Conservation (phyloP, 2,329 filamentous ascomycete genomes). For the Chrysosporium keratinophilum region DNA sequence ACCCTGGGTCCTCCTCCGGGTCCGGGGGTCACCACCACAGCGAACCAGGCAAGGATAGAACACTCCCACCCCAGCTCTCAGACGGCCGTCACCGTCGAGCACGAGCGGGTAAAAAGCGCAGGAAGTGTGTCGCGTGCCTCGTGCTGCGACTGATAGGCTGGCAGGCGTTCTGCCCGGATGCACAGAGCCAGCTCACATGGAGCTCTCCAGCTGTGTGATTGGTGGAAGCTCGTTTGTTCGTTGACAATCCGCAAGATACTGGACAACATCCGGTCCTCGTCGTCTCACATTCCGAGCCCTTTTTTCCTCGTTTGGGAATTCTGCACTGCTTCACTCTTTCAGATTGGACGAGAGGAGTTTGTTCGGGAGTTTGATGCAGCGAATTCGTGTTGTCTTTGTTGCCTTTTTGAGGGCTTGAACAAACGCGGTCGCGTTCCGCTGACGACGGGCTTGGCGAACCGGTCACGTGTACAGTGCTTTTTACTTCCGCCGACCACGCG, state of each 20-base stretch:
- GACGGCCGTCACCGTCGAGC: not conserved
- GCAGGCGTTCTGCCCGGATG: not conserved
- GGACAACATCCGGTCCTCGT: too few relatives aligned
- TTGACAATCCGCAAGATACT: not conserved
- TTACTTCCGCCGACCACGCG: too few relatives aligned
- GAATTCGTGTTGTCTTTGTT: not conserved
- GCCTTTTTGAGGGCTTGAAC: not conserved
- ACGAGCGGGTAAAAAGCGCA: not conserved
- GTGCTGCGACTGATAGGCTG: conserved; percentile 20
- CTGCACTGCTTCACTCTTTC: not conserved
- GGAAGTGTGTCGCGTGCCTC: conserved; percentile 17
- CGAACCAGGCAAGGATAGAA: not conserved
- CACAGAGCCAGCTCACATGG: conserved; percentile 11
- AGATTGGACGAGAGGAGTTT: not conserved
- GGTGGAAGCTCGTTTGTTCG: conserved; percentile 1
- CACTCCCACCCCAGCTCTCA: not conserved
- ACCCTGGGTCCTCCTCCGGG: not conserved
- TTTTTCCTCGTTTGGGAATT: not conserved
- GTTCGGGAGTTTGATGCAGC: too few relatives aligned
- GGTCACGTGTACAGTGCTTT: too few relatives aligned
- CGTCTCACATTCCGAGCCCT: not conserved
- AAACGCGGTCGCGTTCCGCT: not conserved
- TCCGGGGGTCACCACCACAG: not conserved
- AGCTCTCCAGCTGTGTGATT: conserved; percentile 9
- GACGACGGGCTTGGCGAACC: not conserved